Conservation (phyloP, 257 asterid species). For the Gentiana straminea region DNA sequence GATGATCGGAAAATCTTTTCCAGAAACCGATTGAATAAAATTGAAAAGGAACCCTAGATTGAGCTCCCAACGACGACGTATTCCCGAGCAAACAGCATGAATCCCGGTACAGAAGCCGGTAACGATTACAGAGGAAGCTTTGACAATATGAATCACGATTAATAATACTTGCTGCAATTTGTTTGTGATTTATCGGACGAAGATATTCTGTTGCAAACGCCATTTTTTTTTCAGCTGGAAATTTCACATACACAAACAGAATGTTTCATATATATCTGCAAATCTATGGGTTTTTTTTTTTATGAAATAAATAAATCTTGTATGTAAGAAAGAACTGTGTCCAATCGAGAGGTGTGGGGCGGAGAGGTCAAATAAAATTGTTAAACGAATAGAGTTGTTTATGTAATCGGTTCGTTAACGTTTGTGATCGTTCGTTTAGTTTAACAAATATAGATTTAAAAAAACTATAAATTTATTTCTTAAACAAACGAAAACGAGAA, state of each 20-base stretch:
- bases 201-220: conserved; percentile 33
- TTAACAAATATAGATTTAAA: no score
- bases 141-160: conserved; percentile 24
- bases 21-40: conserved; percentile 11
- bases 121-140: conserved; percentile 31
- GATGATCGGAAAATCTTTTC: conserved; percentile 13
- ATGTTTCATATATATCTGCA: conserved; percentile 9
- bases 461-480: no score
- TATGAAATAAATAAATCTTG: conserved; percentile 2
- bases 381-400: no score
- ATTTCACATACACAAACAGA: conserved; percentile 6
- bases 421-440: no score
- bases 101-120: conserved; percentile 24
- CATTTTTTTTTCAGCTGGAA: conserved; percentile 18
- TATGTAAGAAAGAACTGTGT: not conserved
- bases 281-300: not conserved
- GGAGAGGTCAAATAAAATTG: conserved; percentile 2
- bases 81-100: conserved; percentile 17
- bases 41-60: conserved; percentile 34
- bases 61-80: conserved; percentile 28
- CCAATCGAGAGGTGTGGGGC: conserved; percentile 17
- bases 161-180: conserved; percentile 21
- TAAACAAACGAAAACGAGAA: no score
- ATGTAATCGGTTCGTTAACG: no score
- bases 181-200: conserved; percentile 39